Evolutionary conservation across 495 filamentous ascomycete genomes (phyloP).

Genomic region (Hypoxylon intermedium): DNA sequence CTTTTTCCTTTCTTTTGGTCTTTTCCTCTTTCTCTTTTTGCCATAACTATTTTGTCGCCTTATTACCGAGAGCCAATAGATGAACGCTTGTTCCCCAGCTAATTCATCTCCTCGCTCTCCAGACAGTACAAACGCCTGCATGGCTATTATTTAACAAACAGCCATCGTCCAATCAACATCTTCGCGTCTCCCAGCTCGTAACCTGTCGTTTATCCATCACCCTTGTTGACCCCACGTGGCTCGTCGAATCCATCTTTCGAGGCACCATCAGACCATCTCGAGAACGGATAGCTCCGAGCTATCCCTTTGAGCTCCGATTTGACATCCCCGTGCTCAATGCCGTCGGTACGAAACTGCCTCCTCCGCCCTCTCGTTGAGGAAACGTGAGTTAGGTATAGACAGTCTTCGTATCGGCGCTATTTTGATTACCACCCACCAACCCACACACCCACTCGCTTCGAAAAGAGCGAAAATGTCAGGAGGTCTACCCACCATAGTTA

Average conservation of each 20-base stretch:
- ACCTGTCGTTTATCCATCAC: conserved; percentile 16
- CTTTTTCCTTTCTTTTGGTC: too few species aligned
- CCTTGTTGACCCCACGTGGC: conserved; percentile 33
- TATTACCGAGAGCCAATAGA: background rate
- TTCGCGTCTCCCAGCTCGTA: conserved; percentile 19
- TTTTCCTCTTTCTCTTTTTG: conserved; percentile 1
- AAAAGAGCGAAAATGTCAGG: conserved; percentile 41
- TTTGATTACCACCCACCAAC: conserved; percentile 6
- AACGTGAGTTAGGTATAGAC: conserved; percentile 51
- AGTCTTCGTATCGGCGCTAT: conserved; percentile 26
- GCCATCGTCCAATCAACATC: conserved; percentile 25
- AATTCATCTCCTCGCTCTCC: conserved; percentile 5
- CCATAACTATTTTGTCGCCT: conserved; percentile 1
- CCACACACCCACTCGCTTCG: too few species aligned
- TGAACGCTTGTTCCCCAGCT: conserved; percentile 4
- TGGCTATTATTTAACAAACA: conserved; percentile 16
- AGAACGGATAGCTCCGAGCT: conserved; percentile 36
- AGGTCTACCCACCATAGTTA: conserved; percentile 33
- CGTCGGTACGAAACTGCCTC: conserved; percentile 48
- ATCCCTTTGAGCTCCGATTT: conserved; percentile 31
- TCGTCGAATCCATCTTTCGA: conserved; percentile 28
- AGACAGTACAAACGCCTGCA: background rate
- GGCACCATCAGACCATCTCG: conserved; percentile 30
- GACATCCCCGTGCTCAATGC: conserved; percentile 47
- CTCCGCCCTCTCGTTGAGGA: conserved; percentile 57